These are phyloP conservation scores for Dalbergia oliveri DNA, from an alignment of 306 rosid species.

Conservation along the genomic window DNA sequence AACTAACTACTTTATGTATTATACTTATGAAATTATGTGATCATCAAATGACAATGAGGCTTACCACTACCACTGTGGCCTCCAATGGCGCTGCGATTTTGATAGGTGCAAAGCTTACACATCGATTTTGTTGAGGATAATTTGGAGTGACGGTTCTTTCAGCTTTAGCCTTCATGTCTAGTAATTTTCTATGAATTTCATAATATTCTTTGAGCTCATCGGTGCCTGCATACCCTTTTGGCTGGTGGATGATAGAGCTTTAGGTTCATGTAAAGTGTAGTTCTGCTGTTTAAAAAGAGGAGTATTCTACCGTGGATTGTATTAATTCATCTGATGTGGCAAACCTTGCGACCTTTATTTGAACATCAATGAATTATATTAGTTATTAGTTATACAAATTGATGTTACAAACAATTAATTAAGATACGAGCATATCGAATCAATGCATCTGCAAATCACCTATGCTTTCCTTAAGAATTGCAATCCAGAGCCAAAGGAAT, in stretches of 20 bases:
- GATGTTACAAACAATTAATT: neutral
- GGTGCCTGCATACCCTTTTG: neutral
- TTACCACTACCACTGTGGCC: too few species aligned
- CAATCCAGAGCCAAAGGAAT: neutral
- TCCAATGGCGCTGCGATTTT: too few species aligned
- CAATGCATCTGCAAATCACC: neutral
- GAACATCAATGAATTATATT: neutral
- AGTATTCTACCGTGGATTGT: neutral
- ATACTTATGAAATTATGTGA: too few species aligned
- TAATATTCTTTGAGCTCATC: neutral
- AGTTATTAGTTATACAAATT: neutral
- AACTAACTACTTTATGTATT: too few species aligned
- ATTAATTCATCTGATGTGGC: neutral
- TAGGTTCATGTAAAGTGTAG: neutral
- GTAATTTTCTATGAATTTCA: too few species aligned
- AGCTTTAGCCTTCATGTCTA: too few species aligned
- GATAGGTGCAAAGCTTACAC: too few species aligned
- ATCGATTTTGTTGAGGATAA: too few species aligned
- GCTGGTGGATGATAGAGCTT: neutral
- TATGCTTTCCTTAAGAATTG: neutral
- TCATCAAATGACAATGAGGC: too few species aligned
- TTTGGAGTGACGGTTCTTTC: too few species aligned
- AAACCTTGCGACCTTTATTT: conserved; percentile 33
- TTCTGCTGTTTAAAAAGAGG: neutral
- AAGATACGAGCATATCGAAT: neutral